Conservation (phyloP, 257 asterid species). For the Solanum etuberosum region DNA sequence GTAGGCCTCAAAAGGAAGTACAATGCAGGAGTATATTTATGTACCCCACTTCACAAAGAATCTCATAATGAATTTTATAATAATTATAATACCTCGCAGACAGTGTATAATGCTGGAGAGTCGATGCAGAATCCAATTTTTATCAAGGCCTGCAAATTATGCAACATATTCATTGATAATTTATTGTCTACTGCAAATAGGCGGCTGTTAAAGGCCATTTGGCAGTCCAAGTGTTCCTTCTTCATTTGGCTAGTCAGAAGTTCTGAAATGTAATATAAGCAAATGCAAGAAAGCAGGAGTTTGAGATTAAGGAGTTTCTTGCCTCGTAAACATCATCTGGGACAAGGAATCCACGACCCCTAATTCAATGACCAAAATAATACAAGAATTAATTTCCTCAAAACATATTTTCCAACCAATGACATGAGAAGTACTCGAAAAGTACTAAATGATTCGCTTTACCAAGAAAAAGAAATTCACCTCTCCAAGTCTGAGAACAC, state of each 20-base stretch:
- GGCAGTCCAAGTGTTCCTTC: not conserved
- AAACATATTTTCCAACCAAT: not conserved
- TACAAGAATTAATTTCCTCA: constrained; percentile 1
- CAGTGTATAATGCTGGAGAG: constrained; percentile 77
- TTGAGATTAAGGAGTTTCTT: constrained; percentile 3
- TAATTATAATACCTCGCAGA: constrained; percentile 53
- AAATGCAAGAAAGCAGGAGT: not conserved
- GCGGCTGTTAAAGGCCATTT: not conserved
- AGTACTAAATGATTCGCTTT: not conserved
- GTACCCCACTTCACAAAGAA: not conserved
- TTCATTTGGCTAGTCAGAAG: not conserved
- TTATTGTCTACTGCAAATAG: not conserved
- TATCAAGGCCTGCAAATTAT: constrained; percentile 48
- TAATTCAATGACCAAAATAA: constrained; percentile 18
- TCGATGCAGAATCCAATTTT: constrained; percentile 62
- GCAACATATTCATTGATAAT: not conserved
- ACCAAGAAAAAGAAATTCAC: constrained; percentile 22
- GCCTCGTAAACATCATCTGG: constrained; percentile 72
- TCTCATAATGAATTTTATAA: not conserved
- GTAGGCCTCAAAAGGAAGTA: not conserved
- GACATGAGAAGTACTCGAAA: not conserved
- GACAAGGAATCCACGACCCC: constrained; percentile 80
- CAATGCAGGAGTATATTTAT: not conserved
- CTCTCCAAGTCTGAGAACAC: constrained; percentile 73
- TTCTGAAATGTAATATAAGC: not conserved